These are phyloP conservation scores for Macrocybe gigantea DNA, from an alignment of 768 basidiomycete species.

Conservation along the genomic window DNA sequence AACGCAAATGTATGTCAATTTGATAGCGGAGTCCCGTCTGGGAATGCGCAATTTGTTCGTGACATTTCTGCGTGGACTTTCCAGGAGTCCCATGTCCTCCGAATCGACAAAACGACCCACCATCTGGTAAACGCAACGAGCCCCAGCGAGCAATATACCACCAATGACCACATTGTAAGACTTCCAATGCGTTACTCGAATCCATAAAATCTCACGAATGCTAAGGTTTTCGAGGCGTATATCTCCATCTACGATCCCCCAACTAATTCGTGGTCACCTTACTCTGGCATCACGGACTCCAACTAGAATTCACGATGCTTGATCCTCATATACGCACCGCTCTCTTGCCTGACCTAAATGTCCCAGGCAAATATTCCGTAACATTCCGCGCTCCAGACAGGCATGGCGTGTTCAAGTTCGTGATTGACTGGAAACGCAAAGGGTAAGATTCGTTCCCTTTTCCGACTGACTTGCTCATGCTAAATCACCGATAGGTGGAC, in stretches of 20 bases:
- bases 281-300: constrained; percentile 73
- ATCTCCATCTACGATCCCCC: constrained; percentile 64
- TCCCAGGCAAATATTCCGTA: constrained; percentile 68
- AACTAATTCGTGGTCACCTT: constrained; percentile 61
- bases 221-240: constrained; percentile 66
- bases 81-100: constrained; percentile 77
- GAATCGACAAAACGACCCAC: constrained; percentile 72
- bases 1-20: constrained; percentile 2
- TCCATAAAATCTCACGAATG: constrained; percentile 1
- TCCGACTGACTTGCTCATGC: background rate
- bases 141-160: constrained; percentile 73
- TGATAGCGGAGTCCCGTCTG: constrained; percentile 52
- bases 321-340: constrained; percentile 91
- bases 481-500: constrained; percentile 46
- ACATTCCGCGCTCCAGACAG: constrained; percentile 89
- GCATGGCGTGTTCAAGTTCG: constrained; percentile 97
- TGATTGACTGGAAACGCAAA: constrained; percentile 85
- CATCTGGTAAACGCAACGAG: constrained; percentile 59
- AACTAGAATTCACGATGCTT: constrained; percentile 97
- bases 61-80: constrained; percentile 89
- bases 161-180: constrained; percentile 77
- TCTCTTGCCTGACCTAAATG: constrained; percentile 49
- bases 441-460: constrained; percentile 47
- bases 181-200: background rate
- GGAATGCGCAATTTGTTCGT: constrained; percentile 67